These are phyloP conservation scores for Gossypioides kirkii DNA, from an alignment of 345 rosid genomes.

Conservation along the genomic window DNA sequence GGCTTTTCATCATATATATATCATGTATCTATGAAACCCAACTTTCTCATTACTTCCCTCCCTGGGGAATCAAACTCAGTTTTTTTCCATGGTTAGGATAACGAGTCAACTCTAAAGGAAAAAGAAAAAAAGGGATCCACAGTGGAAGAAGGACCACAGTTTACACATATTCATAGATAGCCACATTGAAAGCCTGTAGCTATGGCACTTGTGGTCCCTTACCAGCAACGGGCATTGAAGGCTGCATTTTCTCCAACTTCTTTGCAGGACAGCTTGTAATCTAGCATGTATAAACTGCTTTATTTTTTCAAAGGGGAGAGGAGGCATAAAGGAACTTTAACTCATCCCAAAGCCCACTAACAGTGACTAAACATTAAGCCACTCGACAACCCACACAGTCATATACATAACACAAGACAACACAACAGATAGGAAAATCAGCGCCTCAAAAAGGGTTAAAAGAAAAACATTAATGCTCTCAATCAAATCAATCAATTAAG, in stretches of 20 bases:
- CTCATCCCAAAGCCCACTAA: constrained; percentile 25
- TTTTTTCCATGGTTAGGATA: background rate
- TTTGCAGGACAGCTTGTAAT: constrained; percentile 23
- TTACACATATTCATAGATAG: background rate
- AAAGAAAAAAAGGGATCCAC: background rate
- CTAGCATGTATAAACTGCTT: constrained; percentile 10
- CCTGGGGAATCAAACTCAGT: background rate
- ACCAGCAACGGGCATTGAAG: background rate
- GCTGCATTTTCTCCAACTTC: constrained; percentile 13
- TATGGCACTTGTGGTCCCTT: constrained; percentile 8
- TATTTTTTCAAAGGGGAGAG: constrained; percentile 12
- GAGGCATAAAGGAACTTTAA: constrained; percentile 25
- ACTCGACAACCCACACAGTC: constrained; percentile 12
- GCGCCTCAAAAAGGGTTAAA: background rate
- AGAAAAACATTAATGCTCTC: background rate
- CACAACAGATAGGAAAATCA: constrained; percentile 18
- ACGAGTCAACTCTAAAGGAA: background rate
- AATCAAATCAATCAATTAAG: background rate
- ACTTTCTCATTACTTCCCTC: constrained; percentile 1
- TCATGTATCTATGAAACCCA: background rate
- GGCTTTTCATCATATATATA: background rate
- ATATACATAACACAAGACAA: background rate
- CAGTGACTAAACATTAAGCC: constrained; percentile 20
- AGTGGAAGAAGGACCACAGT: background rate
- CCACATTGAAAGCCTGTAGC: background rate